Conservation (phyloP, 2,329 filamentous ascomycete species). For the Penicillium sp. region DNA sequence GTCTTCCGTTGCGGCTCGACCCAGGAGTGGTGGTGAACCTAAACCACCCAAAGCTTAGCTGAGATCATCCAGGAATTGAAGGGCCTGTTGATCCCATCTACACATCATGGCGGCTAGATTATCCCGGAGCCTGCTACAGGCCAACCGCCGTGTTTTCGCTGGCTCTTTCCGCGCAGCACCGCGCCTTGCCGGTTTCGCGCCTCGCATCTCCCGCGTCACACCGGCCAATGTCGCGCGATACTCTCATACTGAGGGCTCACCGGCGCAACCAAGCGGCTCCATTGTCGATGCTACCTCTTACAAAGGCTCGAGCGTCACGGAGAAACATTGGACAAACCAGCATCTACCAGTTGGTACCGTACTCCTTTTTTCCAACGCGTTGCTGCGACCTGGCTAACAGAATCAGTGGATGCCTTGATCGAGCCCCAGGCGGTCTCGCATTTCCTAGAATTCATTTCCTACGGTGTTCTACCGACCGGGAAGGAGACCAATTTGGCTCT, state of each 20-base stretch:
- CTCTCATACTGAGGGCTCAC: slow-evolving; percentile 7
- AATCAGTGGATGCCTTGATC: slow-evolving; percentile 10
- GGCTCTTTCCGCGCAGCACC: too few species aligned
- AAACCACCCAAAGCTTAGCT: too few species aligned
- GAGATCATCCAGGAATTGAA: too few species aligned
- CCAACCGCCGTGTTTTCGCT: too few species aligned
- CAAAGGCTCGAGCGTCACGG: slow-evolving; percentile 6
- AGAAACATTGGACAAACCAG: slow-evolving; percentile 13
- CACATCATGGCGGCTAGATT: too few species aligned
- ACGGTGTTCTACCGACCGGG: slow-evolving; percentile 7
- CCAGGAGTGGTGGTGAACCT: too few species aligned
- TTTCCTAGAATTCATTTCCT: slow-evolving; percentile 10
- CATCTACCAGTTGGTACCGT: slow-evolving; percentile 4
- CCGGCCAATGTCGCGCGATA: too few species aligned
- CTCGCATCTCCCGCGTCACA: too few species aligned
- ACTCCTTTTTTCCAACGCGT: neutral
- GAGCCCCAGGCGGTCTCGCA: slow-evolving; percentile 5
- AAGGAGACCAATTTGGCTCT: slow-evolving; percentile 11
- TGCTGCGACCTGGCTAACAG: slow-evolving; percentile 3
- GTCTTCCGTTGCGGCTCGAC: too few species aligned
- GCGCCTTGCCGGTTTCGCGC: too few species aligned
- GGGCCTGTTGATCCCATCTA: too few species aligned
- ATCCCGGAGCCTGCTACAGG: too few species aligned
- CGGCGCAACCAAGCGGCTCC: neutral
- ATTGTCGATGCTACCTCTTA: slow-evolving; percentile 4